Conservation (phyloP, 192 early-diverging fungal genomes). For the Radiomyces spectabilis region DNA sequence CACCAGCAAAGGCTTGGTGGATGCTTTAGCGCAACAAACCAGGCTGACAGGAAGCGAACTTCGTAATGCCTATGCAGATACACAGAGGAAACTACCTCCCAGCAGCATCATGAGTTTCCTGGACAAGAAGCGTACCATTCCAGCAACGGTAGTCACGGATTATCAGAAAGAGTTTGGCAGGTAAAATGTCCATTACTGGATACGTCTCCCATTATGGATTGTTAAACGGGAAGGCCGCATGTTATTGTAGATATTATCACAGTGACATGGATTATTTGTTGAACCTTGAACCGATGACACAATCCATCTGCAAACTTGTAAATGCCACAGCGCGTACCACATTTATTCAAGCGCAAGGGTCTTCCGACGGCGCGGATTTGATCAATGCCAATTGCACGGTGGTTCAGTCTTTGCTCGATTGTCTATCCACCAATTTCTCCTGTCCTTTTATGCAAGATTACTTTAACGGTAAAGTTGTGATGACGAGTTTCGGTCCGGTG, state of each 20-base stretch:
- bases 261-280: conserved; percentile 54
- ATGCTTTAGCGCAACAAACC: no score
- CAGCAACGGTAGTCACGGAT: conserved; percentile 56
- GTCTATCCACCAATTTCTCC: conserved; percentile 58
- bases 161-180: conserved; percentile 48
- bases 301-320: conserved; percentile 52
- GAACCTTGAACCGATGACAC: conserved; percentile 25
- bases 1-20: no score
- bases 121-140: conserved; percentile 46
- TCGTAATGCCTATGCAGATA: conserved; percentile 42
- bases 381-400: conserved; percentile 48
- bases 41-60: no score
- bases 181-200: conserved; percentile 25
- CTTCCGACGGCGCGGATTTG: conserved; percentile 7
- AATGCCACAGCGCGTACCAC: conserved; percentile 49
- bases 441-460: conserved; percentile 45
- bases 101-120: conserved; percentile 67
- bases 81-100: conserved; percentile 53
- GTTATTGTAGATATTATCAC: conserved; percentile 44
- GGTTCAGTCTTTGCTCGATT: conserved; percentile 45
- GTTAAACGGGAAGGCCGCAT: no score
- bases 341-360: conserved; percentile 40
- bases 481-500: not conserved
- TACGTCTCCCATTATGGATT: no score
- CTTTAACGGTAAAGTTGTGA: conserved; percentile 29